Evolutionary conservation across 129 eudicot species (phyloP).

Genomic region (Solidago caesia): DNA sequence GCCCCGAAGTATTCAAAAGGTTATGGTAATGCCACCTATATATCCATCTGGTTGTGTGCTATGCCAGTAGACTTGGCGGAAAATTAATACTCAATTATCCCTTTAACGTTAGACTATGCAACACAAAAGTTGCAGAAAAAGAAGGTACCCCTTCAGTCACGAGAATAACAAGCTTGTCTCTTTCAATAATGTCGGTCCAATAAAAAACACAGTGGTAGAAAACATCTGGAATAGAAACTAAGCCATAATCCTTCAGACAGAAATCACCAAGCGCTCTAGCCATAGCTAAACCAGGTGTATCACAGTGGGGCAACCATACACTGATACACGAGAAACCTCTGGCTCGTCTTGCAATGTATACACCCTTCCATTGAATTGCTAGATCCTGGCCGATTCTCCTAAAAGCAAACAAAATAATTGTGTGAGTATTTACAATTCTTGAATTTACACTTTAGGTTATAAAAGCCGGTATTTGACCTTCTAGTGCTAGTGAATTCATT

Average conservation of each 20-base stretch:
- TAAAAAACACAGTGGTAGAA: constrained; percentile 40
- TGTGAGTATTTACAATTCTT: neutral
- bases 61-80: too few relatives aligned
- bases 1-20: neutral
- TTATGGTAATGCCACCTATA: too few relatives aligned
- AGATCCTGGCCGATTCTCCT: constrained; percentile 83
- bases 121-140: neutral
- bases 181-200: constrained; percentile 32
- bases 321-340: constrained; percentile 54
- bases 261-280: constrained; percentile 98
- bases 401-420: constrained; percentile 3
- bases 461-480: constrained; percentile 35
- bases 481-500: constrained; percentile 39
- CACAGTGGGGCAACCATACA: constrained; percentile 71
- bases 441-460: neutral
- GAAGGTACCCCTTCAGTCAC: constrained; percentile 75
- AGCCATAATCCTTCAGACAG: constrained; percentile 82
- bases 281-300: constrained; percentile 89
- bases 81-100: too few relatives aligned
- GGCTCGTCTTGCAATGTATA: constrained; percentile 86
- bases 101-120: too few relatives aligned
- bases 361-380: constrained; percentile 74
- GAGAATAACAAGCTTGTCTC: constrained; percentile 73
- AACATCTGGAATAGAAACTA: constrained; percentile 74
- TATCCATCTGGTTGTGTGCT: too few relatives aligned